Evolutionary conservation across 495 filamentous ascomycete species (phyloP).

Genomic region (Podospora fimiseda): DNA sequence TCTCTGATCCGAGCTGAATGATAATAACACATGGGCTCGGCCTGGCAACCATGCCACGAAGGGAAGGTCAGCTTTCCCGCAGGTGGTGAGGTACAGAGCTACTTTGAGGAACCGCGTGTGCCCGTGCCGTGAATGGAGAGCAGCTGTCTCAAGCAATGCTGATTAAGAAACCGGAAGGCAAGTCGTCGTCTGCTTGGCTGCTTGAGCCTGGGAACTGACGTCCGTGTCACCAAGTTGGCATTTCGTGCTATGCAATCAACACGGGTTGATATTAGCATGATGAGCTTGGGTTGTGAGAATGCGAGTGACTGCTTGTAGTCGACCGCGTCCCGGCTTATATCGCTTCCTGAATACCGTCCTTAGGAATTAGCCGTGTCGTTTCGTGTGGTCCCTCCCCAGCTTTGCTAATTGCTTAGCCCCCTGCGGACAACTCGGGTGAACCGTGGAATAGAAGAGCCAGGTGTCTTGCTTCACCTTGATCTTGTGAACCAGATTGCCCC

Average conservation of each 20-base stretch:
- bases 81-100: conserved; percentile 8
- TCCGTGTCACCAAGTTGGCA: conserved; percentile 9
- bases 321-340: background rate
- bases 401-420: conserved; percentile 10
- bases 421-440: no score
- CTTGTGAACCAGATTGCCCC: no score
- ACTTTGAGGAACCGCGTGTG: background rate
- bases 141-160: background rate
- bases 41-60: conserved; percentile 16
- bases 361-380: background rate
- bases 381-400: conserved; percentile 4
- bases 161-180: conserved; percentile 1
- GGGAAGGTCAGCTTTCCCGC: conserved; percentile 16
- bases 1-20: background rate
- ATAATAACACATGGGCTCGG: conserved; percentile 5
- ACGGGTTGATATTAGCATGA: conserved; percentile 29
- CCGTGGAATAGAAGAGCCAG: no score
- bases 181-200: conserved; percentile 1
- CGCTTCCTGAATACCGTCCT: background rate
- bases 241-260: conserved; percentile 17
- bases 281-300: conserved; percentile 9
- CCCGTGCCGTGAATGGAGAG: conserved; percentile 1
- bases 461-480: no score
- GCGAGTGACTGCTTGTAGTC: conserved; percentile 6
- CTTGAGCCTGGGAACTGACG: conserved; percentile 4